phyloP scores from a whole-genome alignment of 371 early-diverging fungal genomes.

The Mucor circinelloides region DNA sequence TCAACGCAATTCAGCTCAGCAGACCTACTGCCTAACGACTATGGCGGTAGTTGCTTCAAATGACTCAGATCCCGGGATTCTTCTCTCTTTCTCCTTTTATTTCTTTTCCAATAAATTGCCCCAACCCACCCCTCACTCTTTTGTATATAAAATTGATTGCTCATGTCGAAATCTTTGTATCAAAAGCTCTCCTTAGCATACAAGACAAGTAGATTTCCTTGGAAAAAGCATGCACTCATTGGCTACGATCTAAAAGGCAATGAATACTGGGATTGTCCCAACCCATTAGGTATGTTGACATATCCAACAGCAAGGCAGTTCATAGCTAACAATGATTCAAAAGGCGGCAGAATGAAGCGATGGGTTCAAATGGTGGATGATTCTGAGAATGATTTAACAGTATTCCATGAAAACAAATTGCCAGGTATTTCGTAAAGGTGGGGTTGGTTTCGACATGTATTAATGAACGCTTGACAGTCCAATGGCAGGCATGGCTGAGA shows the following conservation, averaged over 20 bases:
- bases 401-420: slow-evolving; percentile 53
- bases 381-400: slow-evolving; percentile 25
- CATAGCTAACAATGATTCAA: not conserved
- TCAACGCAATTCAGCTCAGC: too few relatives aligned
- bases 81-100: not conserved
- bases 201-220: slow-evolving; percentile 51
- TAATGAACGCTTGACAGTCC: slow-evolving; percentile 40
- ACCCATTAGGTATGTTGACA: slow-evolving; percentile 45
- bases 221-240: slow-evolving; percentile 58
- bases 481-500: slow-evolving; percentile 78
- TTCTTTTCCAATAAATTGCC: not conserved
- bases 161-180: slow-evolving; percentile 28
- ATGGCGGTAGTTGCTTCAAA: not conserved
- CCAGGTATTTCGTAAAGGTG: slow-evolving; percentile 44
- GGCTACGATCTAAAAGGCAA: slow-evolving; percentile 70
- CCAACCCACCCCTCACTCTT: not conserved
- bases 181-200: slow-evolving; percentile 32
- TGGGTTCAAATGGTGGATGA: slow-evolving; percentile 50
- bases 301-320: too few relatives aligned
- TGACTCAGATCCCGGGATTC: not conserved
- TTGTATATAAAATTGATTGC: not conserved
- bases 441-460: not conserved
- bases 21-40: too few relatives aligned
- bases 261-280: slow-evolving; percentile 75
- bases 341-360: slow-evolving; percentile 50